Evolutionary conservation across 345 rosid species (phyloP), one percentile per base, ranked within the genome.

Genomic region (Firmiana major): DNA sequence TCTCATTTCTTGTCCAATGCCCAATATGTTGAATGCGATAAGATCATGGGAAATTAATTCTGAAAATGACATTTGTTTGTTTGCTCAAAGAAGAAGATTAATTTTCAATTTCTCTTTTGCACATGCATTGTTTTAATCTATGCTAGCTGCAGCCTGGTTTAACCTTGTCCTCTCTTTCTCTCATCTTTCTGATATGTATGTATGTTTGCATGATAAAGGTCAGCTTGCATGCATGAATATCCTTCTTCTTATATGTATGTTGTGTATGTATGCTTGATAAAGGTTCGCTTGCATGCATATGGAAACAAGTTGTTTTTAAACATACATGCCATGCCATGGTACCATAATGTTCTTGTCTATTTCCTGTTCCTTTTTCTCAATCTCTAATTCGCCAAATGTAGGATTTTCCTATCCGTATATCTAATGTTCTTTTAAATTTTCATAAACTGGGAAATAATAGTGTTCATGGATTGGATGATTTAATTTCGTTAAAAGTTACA

Each of bases 41-140:
- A 31, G 3, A 31, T 31, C 34, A 34, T 10, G 63, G 75, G 63
- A 34, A 73, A 73, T 38, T 57, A 22, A 55, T 57, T 53, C 40
- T 21, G 53, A 38, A 73, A 38, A 55, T 55, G 51, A 73, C 76
- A 71, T 51, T 63, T 26, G 2, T 24, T 17, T 71, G 75, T 68
- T 24, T 45, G 12, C 0, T 22, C 38, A 26, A 24, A 21, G 24
- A 46, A 17, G 5, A 46, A 46, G 57, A 46, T 46, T 7, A 13
- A n/a, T 31, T 31, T 31, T 46, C 28, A 17, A 28, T 49, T 48
- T 65, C 10, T 31, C n/a, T 45, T n/a, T 24, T 15, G 1, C 13
- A 45, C 51, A 42, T 42, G 71, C n/a, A 17, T 4, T 4, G 2
- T 38, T 48, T 48, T 28, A 48, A 48, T 70, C 40, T 4, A 48